Conservation (phyloP, 805 yeast genomes). For the Naumovozyma baii region DNA sequence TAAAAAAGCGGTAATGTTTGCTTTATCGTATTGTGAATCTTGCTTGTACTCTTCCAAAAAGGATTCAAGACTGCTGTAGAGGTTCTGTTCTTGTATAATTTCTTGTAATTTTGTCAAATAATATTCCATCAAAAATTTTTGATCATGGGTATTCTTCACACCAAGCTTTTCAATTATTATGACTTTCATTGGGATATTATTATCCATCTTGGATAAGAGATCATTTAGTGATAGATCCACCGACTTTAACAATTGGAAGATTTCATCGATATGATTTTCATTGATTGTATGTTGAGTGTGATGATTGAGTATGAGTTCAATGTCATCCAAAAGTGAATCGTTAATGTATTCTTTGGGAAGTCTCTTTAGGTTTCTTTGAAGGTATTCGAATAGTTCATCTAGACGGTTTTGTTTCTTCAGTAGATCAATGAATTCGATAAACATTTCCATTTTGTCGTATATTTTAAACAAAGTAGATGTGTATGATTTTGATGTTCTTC, state of each 20-base stretch:
- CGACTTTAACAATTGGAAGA: constrained; percentile 7
- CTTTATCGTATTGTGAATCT: constrained; percentile 20
- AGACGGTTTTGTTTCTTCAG: constrained; percentile 6
- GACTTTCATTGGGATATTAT: constrained; percentile 15
- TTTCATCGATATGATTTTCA: constrained; percentile 1
- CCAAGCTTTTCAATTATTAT: constrained; percentile 20
- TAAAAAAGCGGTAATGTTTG: constrained; percentile 13
- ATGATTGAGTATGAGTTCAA: constrained; percentile 8
- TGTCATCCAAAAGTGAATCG: constrained; percentile 9
- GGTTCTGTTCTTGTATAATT: constrained; percentile 7
- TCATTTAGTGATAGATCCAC: constrained; percentile 8
- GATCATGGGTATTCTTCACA: constrained; percentile 6
- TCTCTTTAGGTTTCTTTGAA: constrained; percentile 6
- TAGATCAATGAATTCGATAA: constrained; percentile 7
- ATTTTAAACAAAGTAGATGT: constrained; percentile 5
- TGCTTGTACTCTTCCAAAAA: constrained; percentile 15
- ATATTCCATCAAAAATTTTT: constrained; percentile 18
- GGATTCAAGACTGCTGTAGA: constrained; percentile 13
- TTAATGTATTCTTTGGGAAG: constrained; percentile 11
- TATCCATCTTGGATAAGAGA: constrained; percentile 10
- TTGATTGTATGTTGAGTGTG: neutral
- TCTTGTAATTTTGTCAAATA: constrained; percentile 19
- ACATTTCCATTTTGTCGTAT: constrained; percentile 10
- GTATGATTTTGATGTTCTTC: neutral
- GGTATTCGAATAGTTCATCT: constrained; percentile 4